Base-by-base conservation (phyloP, 163 green algal genomes). In the Scenedesmus sp. region DNA sequence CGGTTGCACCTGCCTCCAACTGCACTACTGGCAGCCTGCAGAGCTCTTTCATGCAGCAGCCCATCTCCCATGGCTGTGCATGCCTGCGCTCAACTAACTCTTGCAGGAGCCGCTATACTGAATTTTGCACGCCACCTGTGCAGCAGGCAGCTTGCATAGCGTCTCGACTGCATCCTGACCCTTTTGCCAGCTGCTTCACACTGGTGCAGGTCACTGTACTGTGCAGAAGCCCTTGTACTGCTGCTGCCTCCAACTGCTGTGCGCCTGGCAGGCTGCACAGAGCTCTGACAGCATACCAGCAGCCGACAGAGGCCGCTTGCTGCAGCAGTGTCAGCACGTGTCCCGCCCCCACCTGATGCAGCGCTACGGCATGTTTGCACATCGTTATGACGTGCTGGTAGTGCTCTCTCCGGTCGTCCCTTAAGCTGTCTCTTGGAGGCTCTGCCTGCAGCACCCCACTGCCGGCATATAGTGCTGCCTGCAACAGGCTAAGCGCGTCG, bases 101-200 rank as follows among this genome's bases (percentile, higher is more conserved):
- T 10, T 40, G 30, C 30, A 76, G 30, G 7, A 76, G 30, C 65
- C 20, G 30, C 65, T 76, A 30, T 30, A 76, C 30, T 76, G 65
- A 15, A 3, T 40, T 3, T 76, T 24, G 30, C 65, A n/a, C 9
- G 40, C 1, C 65, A 40, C 7, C 65, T 76, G 65, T 76, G 65
- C 65, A 76, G 65, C 65, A 40, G 65, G 65, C 30, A 76, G 65
- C 65, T 76, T 76, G 65, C 65, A 76, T 30, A 76, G 65, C 30
- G 65, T 30, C 65, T 76, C 65, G 4, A 76, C 65, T 76, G 65
- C 65, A 40, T 76, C 65, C 24, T 76, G 65, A 18, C 65, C 37
- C 65, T 76, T 76, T 30, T 30, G n/a, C 3, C 5, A 76, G 65
- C 65, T 76, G 65, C 65, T 30, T 20, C 6, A 18, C 18, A 76